Percentiles rank a stretch among this genome's conserved stretches.
Conservation (phyloP, 495 filamentous ascomycete genomes). For the Penicillium coprophilum region DNA sequence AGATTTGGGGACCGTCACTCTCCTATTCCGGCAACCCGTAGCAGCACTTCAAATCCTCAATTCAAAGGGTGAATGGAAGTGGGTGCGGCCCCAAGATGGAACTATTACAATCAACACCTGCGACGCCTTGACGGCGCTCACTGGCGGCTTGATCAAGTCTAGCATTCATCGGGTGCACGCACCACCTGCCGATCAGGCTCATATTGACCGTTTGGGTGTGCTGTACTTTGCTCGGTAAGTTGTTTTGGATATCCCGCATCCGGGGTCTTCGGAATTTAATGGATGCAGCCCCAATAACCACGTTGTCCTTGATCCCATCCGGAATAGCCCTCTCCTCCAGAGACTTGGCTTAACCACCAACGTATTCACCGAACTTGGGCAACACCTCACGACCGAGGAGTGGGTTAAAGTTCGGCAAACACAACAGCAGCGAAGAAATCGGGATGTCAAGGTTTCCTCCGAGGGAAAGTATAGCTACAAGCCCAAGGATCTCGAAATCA, state of each 20-base stretch:
- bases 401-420: slow-evolving; percentile 40
- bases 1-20: slow-evolving; percentile 42
- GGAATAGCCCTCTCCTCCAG: slow-evolving; percentile 43
- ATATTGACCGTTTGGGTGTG: slow-evolving; percentile 52
- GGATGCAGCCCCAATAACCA: slow-evolving; percentile 35
- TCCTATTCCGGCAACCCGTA: slow-evolving; percentile 50
- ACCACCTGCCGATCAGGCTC: slow-evolving; percentile 49
- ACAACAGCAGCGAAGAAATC: slow-evolving; percentile 44
- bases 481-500: slow-evolving; percentile 47
- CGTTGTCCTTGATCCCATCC: slow-evolving; percentile 42
- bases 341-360: slow-evolving; percentile 40
- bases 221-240: slow-evolving; percentile 45
- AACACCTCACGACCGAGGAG: slow-evolving; percentile 37
- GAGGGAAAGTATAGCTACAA: slow-evolving; percentile 40
- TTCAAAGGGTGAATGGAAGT: slow-evolving; percentile 40
- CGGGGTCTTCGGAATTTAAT: neutral
- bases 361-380: slow-evolving; percentile 33
- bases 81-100: slow-evolving; percentile 45
- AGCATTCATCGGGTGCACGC: slow-evolving; percentile 54
- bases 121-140: slow-evolving; percentile 50
- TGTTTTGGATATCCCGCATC: neutral
- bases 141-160: slow-evolving; percentile 50
- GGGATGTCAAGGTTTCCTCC: slow-evolving; percentile 39
- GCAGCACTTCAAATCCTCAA: slow-evolving; percentile 49
- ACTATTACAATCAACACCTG: slow-evolving; percentile 55